Evolutionary conservation across 2,329 filamentous ascomycete species (phyloP).

Genomic region (Ambrosiella cleistominuta): DNA sequence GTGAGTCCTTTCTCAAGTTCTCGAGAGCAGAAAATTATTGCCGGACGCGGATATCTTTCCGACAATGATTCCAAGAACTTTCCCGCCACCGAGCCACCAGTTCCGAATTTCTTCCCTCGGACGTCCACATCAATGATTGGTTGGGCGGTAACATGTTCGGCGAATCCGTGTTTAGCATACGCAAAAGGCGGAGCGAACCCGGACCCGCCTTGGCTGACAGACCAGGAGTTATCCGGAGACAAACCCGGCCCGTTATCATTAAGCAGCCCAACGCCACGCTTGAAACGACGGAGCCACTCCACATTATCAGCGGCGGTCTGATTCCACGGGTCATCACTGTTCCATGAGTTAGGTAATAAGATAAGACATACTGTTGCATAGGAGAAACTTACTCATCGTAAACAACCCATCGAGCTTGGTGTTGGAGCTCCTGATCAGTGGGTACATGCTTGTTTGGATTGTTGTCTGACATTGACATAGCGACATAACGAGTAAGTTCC

Average conservation of each 20-base stretch:
- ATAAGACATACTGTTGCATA: not conserved
- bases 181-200: constrained; percentile 40
- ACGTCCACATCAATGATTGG: constrained; percentile 20
- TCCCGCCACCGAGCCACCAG: constrained; percentile 30
- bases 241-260: constrained; percentile 30
- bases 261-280: constrained; percentile 37
- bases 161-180: constrained; percentile 22
- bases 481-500: constrained; percentile 35
- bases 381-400: constrained; percentile 37
- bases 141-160: constrained; percentile 17
- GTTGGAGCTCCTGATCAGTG: constrained; percentile 43
- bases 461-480: constrained; percentile 36
- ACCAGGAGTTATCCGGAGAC: constrained; percentile 25
- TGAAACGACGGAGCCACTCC: constrained; percentile 47
- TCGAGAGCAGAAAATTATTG: constrained; percentile 37
- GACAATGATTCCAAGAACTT: constrained; percentile 29
- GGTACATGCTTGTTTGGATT: constrained; percentile 43
- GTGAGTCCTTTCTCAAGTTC: constrained; percentile 39
- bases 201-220: constrained; percentile 30
- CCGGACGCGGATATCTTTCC: constrained; percentile 28
- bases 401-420: constrained; percentile 44
- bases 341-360: constrained; percentile 14
- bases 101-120: constrained; percentile 24
- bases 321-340: constrained; percentile 45
- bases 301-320: constrained; percentile 45